Conservation (phyloP, 306 rosid species). For the Inga leiocalycina region DNA sequence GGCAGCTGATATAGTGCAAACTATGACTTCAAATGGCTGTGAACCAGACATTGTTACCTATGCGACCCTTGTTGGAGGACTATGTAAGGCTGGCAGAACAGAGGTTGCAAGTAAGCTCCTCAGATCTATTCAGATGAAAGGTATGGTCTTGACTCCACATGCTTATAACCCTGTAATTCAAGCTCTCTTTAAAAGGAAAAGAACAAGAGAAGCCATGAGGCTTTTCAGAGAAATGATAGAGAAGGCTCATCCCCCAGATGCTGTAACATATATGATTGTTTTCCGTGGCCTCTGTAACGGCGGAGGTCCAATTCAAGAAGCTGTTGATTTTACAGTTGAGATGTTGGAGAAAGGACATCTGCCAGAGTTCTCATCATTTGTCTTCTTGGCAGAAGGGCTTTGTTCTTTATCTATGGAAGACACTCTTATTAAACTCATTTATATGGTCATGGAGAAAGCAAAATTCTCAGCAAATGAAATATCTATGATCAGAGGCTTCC, state of each 20-base stretch:
- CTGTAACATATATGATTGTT: slow-evolving; percentile 68
- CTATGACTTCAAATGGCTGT: slow-evolving; percentile 77
- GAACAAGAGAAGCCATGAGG: slow-evolving; percentile 81
- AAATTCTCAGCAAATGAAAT: slow-evolving; percentile 57
- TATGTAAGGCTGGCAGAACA: slow-evolving; percentile 84
- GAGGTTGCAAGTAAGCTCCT: slow-evolving; percentile 86
- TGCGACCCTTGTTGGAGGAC: slow-evolving; percentile 74
- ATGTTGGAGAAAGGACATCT: slow-evolving; percentile 71
- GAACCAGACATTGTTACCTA: slow-evolving; percentile 89
- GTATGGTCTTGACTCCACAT: slow-evolving; percentile 69
- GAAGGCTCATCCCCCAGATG: slow-evolving; percentile 79
- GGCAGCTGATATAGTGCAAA: slow-evolving; percentile 87
- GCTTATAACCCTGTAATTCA: slow-evolving; percentile 85
- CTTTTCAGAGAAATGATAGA: slow-evolving; percentile 90
- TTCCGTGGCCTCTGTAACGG: slow-evolving; percentile 82
- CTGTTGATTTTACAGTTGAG: slow-evolving; percentile 79
- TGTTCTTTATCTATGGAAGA: slow-evolving; percentile 81
- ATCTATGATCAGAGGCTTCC: slow-evolving; percentile 72
- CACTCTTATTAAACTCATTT: slow-evolving; percentile 66
- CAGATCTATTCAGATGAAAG: slow-evolving; percentile 88
- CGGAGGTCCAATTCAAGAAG: slow-evolving; percentile 87
- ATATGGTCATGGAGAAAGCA: slow-evolving; percentile 75
- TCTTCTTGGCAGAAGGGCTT: slow-evolving; percentile 86
- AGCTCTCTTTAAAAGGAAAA: slow-evolving; percentile 71
- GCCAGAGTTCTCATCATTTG: slow-evolving; percentile 73